Conservation (phyloP, 140 eudicot species). For the Stevia rebaudiana region DNA sequence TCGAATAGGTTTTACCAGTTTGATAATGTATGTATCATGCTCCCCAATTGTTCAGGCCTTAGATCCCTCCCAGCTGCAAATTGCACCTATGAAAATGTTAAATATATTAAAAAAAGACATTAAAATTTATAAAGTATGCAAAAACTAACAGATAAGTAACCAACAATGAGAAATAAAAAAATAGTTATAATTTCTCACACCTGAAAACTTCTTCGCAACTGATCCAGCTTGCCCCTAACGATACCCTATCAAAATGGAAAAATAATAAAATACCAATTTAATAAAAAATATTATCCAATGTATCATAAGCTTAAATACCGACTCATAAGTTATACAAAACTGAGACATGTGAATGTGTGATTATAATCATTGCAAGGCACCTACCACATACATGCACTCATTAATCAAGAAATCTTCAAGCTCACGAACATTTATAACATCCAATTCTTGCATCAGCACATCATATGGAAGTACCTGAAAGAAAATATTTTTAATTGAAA, state of each 20-base stretch:
- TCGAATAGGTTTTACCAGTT: conserved; percentile 46
- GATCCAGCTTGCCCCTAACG: conserved; percentile 96
- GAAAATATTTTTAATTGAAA: conserved; percentile 1
- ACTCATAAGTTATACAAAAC: not conserved
- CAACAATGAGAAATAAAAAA: conserved; percentile 1
- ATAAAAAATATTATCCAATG: not conserved
- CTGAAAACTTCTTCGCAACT: conserved; percentile 87
- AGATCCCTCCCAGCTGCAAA: conserved; percentile 99
- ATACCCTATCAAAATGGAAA: conserved; percentile 51
- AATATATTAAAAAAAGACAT: not conserved
- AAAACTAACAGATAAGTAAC: not conserved
- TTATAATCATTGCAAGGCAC: conserved; percentile 26
- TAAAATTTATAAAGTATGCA: not conserved
- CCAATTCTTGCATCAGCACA: conserved; percentile 77
- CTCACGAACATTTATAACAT: conserved; percentile 84
- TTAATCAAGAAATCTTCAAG: conserved; percentile 93
- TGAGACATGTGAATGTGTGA: not conserved
- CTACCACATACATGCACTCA: conserved; percentile 98
- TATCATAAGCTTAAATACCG: not conserved
- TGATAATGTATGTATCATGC: conserved; percentile 71
- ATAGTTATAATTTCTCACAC: conserved; percentile 29
- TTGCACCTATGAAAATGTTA: conserved; percentile 54
- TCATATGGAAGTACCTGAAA: conserved; percentile 80
- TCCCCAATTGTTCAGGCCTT: conserved; percentile 85
- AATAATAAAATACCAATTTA: conserved; percentile 1